These are phyloP conservation scores for Tinospora cordifolia DNA, from an alignment of 164 flowering plant genomes.

Conservation along the genomic window DNA sequence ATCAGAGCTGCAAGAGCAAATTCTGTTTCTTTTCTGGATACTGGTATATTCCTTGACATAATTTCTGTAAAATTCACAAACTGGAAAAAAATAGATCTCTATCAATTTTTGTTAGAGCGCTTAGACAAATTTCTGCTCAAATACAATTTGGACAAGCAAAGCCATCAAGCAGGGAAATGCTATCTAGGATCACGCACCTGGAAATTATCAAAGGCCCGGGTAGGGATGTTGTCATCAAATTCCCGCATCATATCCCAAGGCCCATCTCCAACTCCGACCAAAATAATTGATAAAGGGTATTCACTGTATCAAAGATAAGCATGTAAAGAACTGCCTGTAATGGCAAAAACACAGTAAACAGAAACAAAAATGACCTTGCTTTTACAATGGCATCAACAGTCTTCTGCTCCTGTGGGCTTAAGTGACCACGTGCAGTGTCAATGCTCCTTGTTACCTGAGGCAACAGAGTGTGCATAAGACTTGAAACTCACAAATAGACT, in stretches of 20 bases:
- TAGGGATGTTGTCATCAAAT: slow-evolving; percentile 87
- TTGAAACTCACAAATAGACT: background rate
- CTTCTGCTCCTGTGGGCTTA: slow-evolving; percentile 65
- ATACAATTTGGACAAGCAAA: background rate
- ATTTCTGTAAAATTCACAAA: slow-evolving; percentile 77
- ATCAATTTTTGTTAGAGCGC: background rate
- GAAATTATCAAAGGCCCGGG: slow-evolving; percentile 81
- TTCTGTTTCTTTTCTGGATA: slow-evolving; percentile 51
- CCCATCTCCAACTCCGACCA: slow-evolving; percentile 95
- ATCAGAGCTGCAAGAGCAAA: slow-evolving; percentile 71
- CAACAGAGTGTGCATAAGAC: background rate
- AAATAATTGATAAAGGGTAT: slow-evolving; percentile 68
- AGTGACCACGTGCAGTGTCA: slow-evolving; percentile 57
- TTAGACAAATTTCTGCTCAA: background rate
- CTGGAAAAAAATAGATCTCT: slow-evolving; percentile 26
- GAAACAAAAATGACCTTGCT: slow-evolving; percentile 30
- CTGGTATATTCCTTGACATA: slow-evolving; percentile 51
- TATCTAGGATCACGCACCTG: slow-evolving; percentile 36
- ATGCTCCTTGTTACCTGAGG: slow-evolving; percentile 75
- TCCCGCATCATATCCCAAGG: slow-evolving; percentile 93
- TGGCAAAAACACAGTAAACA: slow-evolving; percentile 1
- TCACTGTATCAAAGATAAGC: slow-evolving; percentile 36
- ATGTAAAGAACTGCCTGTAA: background rate
- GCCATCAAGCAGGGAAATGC: background rate
- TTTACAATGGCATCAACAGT: slow-evolving; percentile 51